Percentiles rank a stretch among this genome's conserved stretches.
Conservation (phyloP, 768 basidiomycete genomes). For the Grammothele lineata region DNA sequence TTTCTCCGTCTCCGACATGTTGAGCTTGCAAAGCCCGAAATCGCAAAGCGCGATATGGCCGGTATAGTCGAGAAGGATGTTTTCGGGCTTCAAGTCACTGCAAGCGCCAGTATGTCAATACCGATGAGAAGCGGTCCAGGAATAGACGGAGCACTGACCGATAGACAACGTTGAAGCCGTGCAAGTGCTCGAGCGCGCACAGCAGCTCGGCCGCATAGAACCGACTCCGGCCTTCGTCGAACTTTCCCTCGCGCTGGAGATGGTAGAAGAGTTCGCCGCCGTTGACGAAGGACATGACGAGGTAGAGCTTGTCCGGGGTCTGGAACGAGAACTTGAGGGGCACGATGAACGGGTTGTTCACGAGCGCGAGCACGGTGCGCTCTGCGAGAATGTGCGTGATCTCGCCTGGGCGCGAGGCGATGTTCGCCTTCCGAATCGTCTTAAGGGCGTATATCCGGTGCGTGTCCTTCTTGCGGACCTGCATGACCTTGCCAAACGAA, state of each 20-base stretch:
- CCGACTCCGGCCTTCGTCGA: constrained; percentile 88
- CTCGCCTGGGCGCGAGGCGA: constrained; percentile 92
- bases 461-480: constrained; percentile 98
- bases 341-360: constrained; percentile 98
- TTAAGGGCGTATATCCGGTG: constrained; percentile 97
- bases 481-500: constrained; percentile 98
- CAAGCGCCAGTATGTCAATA: constrained; percentile 5
- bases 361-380: constrained; percentile 92
- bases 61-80: constrained; percentile 95
- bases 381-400: constrained; percentile 98
- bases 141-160: constrained; percentile 47
- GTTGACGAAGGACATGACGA: constrained; percentile 98
- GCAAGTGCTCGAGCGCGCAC: constrained; percentile 91
- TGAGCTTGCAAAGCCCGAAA: constrained; percentile 93
- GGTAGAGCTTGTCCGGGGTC: constrained; percentile 93
- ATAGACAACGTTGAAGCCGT: constrained; percentile 97
- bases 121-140: background rate
- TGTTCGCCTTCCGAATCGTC: constrained; percentile 97
- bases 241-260: constrained; percentile 92
- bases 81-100: constrained; percentile 96
- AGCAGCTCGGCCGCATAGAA: constrained; percentile 99
- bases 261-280: constrained; percentile 99
- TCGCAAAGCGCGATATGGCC: constrained; percentile 98
- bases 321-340: constrained; percentile 99
- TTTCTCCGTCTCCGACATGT: constrained; percentile 97